phyloP scores from a whole-genome alignment of 73 alveolate genomes.

The Paramecium tetraurelia region DNA sequence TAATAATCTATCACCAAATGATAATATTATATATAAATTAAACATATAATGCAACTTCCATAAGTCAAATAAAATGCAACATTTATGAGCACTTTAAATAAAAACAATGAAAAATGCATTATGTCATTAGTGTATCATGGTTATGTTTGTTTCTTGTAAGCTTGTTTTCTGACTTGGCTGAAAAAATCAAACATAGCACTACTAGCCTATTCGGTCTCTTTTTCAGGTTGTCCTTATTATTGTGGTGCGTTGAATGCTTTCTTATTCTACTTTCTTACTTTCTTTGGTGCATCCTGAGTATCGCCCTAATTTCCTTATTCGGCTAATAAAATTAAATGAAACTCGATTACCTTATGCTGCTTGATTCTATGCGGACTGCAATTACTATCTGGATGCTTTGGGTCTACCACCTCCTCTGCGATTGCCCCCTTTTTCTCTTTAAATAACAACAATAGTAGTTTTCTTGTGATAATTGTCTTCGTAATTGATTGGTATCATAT shows the following conservation, averaged over 20 bases:
- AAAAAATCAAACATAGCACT: neutral
- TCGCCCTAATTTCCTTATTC: neutral
- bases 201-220: neutral
- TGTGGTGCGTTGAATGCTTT: neutral
- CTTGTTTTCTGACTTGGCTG: neutral
- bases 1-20: neutral
- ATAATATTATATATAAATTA: neutral
- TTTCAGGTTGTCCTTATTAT: neutral
- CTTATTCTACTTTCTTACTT: neutral
- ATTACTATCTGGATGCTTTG: neutral
- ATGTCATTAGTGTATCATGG: neutral
- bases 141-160: neutral
- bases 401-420: neutral
- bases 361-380: neutral
- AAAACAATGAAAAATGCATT: neutral
- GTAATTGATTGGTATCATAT: neutral
- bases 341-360: neutral
- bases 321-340: neutral
- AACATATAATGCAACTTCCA: neutral
- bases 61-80: neutral
- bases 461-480: conserved; percentile 5
- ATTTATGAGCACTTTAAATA: neutral
- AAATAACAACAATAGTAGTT: neutral
- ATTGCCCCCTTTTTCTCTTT: neutral
- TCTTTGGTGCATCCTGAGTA: neutral